phyloP scores from a whole-genome alignment of 1,284 basidiomycete genomes.

The Moesziomyces sp. region DNA sequence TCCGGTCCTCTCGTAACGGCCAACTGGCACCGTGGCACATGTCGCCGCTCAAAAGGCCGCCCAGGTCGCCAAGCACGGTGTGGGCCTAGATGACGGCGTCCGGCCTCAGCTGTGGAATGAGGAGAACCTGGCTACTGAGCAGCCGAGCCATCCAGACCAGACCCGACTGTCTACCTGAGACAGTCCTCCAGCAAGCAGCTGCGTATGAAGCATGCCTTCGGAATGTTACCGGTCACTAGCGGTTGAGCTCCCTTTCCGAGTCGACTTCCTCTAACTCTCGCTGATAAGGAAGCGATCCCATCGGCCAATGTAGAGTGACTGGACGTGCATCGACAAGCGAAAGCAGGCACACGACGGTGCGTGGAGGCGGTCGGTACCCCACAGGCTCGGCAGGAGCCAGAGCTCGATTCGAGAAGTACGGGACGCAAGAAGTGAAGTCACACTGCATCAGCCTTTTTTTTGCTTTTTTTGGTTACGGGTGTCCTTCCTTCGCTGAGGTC shows the following conservation, averaged over 20 bases:
- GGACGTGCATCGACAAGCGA: neutral
- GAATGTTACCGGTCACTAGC: neutral
- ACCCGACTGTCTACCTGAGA: neutral
- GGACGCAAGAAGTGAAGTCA: slow-evolving; percentile 13
- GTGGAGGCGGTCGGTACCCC: no score
- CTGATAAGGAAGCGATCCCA: no score
- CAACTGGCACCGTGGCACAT: no score
- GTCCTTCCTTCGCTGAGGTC: slow-evolving; percentile 1
- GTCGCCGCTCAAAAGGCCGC: no score
- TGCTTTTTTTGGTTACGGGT: neutral
- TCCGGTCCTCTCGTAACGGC: no score
- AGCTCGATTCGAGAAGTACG: neutral
- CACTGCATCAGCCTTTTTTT: slow-evolving; percentile 3
- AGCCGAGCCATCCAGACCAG: neutral
- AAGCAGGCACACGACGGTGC: neutral
- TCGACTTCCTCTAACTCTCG: no score
- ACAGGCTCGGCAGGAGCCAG: neutral
- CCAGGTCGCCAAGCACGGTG: neutral
- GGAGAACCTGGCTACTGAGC: neutral
- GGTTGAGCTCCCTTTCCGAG: no score
- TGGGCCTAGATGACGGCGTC: neutral
- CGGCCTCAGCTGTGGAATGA: neutral
- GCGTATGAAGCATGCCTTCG: no score
- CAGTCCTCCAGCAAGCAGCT: neutral
- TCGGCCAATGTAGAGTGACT: neutral